A percentile compares a stretch with the other conserved stretches of the same genome.
phyloP scores from a whole-genome alignment of 2,329 filamentous ascomycete species.

The Chrysoporthe cubensis region DNA sequence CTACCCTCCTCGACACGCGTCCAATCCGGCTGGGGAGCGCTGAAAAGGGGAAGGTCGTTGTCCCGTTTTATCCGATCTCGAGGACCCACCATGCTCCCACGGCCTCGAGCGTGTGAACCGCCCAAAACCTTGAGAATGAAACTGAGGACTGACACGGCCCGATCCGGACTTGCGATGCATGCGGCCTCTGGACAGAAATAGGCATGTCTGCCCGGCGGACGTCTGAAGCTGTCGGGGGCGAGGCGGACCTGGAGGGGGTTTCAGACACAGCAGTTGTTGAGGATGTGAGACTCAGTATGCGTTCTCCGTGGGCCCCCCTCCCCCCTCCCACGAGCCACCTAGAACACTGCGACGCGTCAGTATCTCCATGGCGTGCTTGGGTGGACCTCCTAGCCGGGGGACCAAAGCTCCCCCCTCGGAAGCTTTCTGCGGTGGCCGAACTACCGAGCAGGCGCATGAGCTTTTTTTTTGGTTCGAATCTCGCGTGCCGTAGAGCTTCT shows the following conservation, averaged over 20 bases:
- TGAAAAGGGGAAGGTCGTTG: conserved; percentile 10
- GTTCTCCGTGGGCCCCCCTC: background rate
- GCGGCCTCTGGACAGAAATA: background rate
- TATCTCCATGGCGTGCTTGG: background rate
- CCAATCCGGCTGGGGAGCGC: background rate
- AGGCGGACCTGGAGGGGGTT: background rate
- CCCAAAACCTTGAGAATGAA: background rate
- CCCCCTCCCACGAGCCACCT: background rate
- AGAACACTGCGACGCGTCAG: conserved; percentile 5
- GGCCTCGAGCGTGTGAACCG: background rate
- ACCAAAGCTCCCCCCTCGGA: background rate
- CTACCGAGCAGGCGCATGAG: background rate
- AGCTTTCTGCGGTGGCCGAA: background rate
- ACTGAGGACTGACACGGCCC: background rate
- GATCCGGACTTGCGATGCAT: conserved; percentile 1
- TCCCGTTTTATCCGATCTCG: conserved; percentile 11
- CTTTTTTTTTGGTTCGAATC: background rate
- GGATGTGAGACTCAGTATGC: background rate
- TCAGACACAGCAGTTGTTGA: background rate
- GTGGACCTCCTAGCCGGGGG: background rate
- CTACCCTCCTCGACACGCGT: conserved; percentile 6
- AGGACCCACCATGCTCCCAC: background rate
- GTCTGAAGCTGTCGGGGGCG: background rate
- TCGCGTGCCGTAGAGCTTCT: background rate
- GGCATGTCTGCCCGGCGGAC: background rate